A percentile compares a stretch with the other conserved stretches of the same genome.
Conservation (phyloP, 352 stramenopile genomes). For the Phytophthora agathidicida region DNA sequence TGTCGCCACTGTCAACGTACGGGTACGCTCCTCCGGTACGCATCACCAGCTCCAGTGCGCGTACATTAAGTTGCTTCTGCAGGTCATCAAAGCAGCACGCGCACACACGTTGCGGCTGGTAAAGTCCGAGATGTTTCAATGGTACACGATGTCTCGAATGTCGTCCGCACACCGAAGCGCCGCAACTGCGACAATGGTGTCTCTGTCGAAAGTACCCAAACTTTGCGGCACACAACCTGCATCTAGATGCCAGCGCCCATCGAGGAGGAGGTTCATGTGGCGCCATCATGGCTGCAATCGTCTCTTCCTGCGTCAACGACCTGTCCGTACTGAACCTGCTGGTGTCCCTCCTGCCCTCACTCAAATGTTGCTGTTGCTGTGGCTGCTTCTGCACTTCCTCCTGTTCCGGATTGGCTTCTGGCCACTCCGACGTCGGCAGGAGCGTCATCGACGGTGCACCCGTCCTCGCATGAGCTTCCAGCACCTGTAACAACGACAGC, state of each 20-base stretch:
- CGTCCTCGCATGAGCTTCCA: conserved; percentile 40
- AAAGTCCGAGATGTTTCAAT: conserved; percentile 64
- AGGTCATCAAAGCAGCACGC: conserved; percentile 60
- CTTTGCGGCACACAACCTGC: conserved; percentile 67
- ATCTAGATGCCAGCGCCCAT: conserved; percentile 70
- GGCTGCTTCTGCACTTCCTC: conserved; percentile 1
- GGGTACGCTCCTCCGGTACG: conserved; percentile 28
- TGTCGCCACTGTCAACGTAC: conserved; percentile 24
- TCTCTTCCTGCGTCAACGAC: conserved; percentile 30
- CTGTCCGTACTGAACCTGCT: conserved; percentile 18
- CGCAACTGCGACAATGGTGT: conserved; percentile 87
- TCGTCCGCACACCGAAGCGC: conserved; percentile 74
- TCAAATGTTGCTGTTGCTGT: conserved; percentile 1
- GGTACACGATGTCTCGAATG: conserved; percentile 68
- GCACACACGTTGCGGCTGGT: conserved; percentile 72
- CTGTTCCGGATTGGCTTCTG: conserved; percentile 7
- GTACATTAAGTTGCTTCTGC: conserved; percentile 54
- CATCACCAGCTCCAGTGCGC: conserved; percentile 33
- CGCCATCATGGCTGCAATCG: conserved; percentile 28
- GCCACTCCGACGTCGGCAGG: conserved; percentile 20
- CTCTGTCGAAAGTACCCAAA: conserved; percentile 82
- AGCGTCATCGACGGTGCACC: conserved; percentile 12
- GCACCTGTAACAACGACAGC: conserved; percentile 36
- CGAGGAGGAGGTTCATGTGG: conserved; percentile 27
- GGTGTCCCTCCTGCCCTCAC: neutral